Conservation (phyloP, 495 filamentous ascomycete genomes). For the Penicillium roqueforti region DNA sequence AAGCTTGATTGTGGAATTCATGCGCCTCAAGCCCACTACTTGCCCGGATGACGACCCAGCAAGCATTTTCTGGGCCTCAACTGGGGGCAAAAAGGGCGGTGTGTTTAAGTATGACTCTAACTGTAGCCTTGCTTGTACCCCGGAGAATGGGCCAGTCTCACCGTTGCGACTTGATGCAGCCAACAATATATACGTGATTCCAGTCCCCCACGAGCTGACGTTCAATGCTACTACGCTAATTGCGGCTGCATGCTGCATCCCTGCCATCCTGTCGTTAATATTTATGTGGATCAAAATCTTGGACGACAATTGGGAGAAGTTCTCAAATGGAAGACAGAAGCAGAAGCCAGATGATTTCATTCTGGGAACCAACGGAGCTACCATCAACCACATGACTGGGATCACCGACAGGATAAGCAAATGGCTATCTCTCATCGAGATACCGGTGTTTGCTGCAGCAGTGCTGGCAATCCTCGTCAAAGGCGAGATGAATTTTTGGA, state of each 20-base stretch:
- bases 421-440: conserved; percentile 46
- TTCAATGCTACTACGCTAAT: conserved; percentile 54
- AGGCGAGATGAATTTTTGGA: conserved; percentile 58
- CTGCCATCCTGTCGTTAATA: conserved; percentile 52
- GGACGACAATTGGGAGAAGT: conserved; percentile 49
- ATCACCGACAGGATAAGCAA: conserved; percentile 42
- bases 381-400: conserved; percentile 41
- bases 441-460: conserved; percentile 50
- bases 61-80: conserved; percentile 27
- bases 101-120: conserved; percentile 29
- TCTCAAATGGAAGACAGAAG: conserved; percentile 24
- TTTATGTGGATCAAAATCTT: conserved; percentile 58
- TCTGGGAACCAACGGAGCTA: conserved; percentile 52
- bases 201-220: conserved; percentile 43
- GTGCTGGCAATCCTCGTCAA: conserved; percentile 52
- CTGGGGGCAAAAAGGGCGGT: not conserved
- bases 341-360: conserved; percentile 35
- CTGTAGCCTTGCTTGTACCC: conserved; percentile 38
- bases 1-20: conserved; percentile 57
- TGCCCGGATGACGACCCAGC: conserved; percentile 41
- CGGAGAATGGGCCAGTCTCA: conserved; percentile 39
- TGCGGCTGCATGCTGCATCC: conserved; percentile 56
- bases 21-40: conserved; percentile 35
- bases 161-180: conserved; percentile 46
- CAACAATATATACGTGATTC: conserved; percentile 54